These are phyloP conservation scores for Gossypium turneri DNA, from an alignment of 345 rosid genomes.

Conservation along the genomic window DNA sequence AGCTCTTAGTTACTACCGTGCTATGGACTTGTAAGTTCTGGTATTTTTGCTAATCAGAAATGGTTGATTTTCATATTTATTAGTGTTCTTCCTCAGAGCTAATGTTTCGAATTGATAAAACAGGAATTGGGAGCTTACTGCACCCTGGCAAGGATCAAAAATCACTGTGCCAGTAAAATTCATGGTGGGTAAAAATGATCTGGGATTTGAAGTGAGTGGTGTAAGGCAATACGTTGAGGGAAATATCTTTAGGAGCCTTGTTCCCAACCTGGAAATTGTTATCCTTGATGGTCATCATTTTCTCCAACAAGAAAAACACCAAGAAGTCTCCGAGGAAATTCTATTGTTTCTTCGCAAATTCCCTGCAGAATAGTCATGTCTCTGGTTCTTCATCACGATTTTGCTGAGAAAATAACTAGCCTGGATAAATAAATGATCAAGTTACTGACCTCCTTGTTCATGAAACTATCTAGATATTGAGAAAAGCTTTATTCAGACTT, in stretches of 20 bases:
- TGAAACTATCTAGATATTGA: background rate
- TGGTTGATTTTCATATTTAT: background rate
- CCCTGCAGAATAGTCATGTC: background rate
- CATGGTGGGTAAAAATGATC: slow-evolving; percentile 50
- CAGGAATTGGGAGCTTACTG: slow-evolving; percentile 68
- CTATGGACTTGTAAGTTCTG: slow-evolving; percentile 51
- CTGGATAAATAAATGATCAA: background rate
- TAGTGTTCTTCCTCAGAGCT: background rate
- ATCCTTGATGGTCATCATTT: slow-evolving; percentile 65
- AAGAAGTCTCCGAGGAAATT: slow-evolving; percentile 54
- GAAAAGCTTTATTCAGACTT: background rate
- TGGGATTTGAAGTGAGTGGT: slow-evolving; percentile 33
- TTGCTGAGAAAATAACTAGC: background rate
- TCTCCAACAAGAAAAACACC: slow-evolving; percentile 53
- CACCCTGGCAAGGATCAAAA: slow-evolving; percentile 54
- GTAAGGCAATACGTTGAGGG: slow-evolving; percentile 42
- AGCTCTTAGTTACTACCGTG: slow-evolving; percentile 57
- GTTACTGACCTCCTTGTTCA: background rate
- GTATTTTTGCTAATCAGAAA: background rate
- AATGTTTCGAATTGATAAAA: slow-evolving; percentile 13
- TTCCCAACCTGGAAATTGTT: slow-evolving; percentile 51
- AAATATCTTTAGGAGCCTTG: slow-evolving; percentile 43
- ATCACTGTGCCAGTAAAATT: slow-evolving; percentile 50
- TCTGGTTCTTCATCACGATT: background rate
- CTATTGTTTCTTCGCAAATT: slow-evolving; percentile 43